Evolutionary conservation across 139 green algal genomes (phyloP).

Genomic region (Chlamydomonas asymmetrica): DNA sequence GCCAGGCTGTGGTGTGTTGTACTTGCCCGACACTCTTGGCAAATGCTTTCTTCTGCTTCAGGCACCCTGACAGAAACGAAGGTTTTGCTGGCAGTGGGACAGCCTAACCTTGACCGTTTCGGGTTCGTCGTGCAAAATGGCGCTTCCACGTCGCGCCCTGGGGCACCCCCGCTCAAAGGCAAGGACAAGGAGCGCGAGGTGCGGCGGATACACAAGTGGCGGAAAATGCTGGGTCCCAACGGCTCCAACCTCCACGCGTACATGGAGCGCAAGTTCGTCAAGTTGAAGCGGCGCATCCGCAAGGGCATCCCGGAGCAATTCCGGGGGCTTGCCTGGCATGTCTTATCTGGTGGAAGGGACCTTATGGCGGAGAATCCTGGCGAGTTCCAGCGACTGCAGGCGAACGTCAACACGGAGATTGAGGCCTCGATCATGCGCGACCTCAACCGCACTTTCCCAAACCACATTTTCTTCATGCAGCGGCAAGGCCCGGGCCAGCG

Average conservation of each 20-base stretch:
- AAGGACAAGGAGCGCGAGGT: conserved; percentile 19
- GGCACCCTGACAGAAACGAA: conserved; percentile 43
- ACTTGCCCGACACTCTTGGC: too few species aligned
- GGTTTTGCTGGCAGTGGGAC: conserved; percentile 14
- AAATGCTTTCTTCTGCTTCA: too few species aligned
- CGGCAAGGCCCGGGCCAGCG: conserved; percentile 75
- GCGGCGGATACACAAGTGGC: conserved; percentile 54
- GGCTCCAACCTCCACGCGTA: conserved; percentile 47
- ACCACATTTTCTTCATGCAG: conserved; percentile 78
- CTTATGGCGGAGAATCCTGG: conserved; percentile 27
- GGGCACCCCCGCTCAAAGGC: not conserved
- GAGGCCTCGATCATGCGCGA: conserved; percentile 72
- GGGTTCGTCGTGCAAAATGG: conserved; percentile 35
- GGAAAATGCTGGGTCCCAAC: conserved; percentile 48
- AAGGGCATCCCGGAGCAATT: conserved; percentile 72
- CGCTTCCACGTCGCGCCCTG: not conserved
- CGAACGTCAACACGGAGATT: conserved; percentile 13
- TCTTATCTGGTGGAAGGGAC: conserved; percentile 56
- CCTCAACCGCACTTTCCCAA: conserved; percentile 80
- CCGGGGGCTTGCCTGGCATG: conserved; percentile 63
- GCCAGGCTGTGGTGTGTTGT: too few species aligned
- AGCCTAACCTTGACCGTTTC: conserved; percentile 23
- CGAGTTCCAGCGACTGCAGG: conserved; percentile 34
- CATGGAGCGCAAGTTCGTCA: conserved; percentile 29
- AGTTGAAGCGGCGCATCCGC: conserved; percentile 61